Evolutionary conservation across 1,284 basidiomycete species (phyloP).

Genomic region (Trametes polyzona): DNA sequence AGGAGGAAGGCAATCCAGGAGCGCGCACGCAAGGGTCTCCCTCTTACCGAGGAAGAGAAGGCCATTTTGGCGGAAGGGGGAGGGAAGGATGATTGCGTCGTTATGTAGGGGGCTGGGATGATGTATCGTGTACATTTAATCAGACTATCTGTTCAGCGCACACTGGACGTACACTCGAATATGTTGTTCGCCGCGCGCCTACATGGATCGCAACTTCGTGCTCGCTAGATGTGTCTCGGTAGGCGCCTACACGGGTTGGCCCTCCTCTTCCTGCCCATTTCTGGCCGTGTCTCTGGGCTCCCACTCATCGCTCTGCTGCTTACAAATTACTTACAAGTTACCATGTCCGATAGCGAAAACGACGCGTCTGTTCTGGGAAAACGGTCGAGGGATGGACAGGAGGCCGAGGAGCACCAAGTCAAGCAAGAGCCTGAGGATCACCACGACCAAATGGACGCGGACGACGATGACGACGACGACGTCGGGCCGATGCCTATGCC

Average conservation of each 20-base stretch:
- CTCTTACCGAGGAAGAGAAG: constrained; percentile 57
- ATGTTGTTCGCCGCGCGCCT: too few relatives aligned
- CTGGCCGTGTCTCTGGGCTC: neutral
- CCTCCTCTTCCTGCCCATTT: neutral
- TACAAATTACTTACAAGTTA: too few relatives aligned
- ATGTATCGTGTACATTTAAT: too few relatives aligned
- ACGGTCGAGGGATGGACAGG: constrained; percentile 51
- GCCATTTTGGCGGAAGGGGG: constrained; percentile 55
- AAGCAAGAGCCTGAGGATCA: constrained; percentile 28
- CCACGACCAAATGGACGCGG: constrained; percentile 24
- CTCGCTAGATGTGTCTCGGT: too few relatives aligned
- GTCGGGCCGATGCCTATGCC: constrained; percentile 80
- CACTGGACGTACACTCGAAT: too few relatives aligned
- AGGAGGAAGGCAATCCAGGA: constrained; percentile 66
- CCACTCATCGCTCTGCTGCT: too few relatives aligned
- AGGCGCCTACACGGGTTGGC: neutral
- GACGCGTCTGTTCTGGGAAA: constrained; percentile 63
- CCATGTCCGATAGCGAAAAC: constrained; percentile 46
- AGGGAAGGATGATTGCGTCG: constrained; percentile 51
- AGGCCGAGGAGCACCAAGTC: constrained; percentile 15
- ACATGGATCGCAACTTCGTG: too few relatives aligned
- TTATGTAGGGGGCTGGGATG: constrained; percentile 56
- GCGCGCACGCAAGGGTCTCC: constrained; percentile 70
- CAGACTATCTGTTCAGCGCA: too few relatives aligned
- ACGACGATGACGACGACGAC: constrained; percentile 64